Conservation (phyloP, 495 filamentous ascomycete genomes). For the Stereocaulon alpinum region DNA sequence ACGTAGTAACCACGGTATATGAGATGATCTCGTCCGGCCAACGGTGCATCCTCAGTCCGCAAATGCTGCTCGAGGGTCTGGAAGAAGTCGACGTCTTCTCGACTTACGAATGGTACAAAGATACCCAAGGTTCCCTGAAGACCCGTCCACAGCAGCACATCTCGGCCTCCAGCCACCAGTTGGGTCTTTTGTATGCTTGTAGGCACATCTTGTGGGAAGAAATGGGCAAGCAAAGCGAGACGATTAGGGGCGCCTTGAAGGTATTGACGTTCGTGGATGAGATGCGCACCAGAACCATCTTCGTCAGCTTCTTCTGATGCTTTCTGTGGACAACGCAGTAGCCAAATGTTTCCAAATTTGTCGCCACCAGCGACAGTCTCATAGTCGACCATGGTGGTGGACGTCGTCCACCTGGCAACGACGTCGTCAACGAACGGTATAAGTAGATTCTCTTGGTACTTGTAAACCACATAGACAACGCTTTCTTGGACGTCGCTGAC, state of each 20-base stretch:
- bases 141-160: constrained; percentile 87
- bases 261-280: constrained; percentile 79
- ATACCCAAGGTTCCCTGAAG: constrained; percentile 90
- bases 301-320: constrained; percentile 84
- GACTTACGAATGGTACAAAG: constrained; percentile 75
- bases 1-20: constrained; percentile 93
- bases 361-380: constrained; percentile 92
- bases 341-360: constrained; percentile 95
- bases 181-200: constrained; percentile 82
- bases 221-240: constrained; percentile 73
- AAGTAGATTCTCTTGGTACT: constrained; percentile 77
- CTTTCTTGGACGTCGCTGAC: constrained; percentile 88
- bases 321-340: constrained; percentile 78
- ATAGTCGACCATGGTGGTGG: constrained; percentile 90
- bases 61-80: constrained; percentile 83
- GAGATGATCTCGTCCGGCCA: constrained; percentile 86
- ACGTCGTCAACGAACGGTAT: constrained; percentile 90
- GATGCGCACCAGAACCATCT: constrained; percentile 78
- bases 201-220: constrained; percentile 84
- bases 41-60: constrained; percentile 69
- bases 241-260: constrained; percentile 82
- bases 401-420: constrained; percentile 77
- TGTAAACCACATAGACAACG: constrained; percentile 85
- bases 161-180: constrained; percentile 82
- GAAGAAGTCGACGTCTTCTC: constrained; percentile 96